These are phyloP conservation scores for Paralagenidium karlingii DNA, from an alignment of 352 stramenopile genomes.

Conservation along the genomic window DNA sequence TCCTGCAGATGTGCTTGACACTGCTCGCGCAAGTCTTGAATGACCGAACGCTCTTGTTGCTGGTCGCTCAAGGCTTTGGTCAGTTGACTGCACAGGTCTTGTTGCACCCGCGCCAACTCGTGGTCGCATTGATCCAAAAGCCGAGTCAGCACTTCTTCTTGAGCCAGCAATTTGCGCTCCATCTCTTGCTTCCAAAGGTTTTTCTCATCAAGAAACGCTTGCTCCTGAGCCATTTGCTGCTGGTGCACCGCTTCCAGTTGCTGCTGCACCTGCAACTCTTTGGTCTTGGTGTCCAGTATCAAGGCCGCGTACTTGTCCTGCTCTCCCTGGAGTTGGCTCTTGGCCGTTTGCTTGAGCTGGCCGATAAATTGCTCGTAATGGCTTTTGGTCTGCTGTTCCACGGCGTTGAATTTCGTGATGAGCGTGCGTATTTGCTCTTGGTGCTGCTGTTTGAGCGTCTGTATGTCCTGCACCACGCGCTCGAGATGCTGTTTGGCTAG, in stretches of 20 bases:
- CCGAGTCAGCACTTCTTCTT: slow-evolving; percentile 29
- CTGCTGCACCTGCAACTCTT: slow-evolving; percentile 7
- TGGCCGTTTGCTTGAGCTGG: slow-evolving; percentile 23
- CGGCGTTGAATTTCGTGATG: slow-evolving; percentile 29
- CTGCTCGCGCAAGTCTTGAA: too few relatives aligned
- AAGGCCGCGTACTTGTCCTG: slow-evolving; percentile 13
- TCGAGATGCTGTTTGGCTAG: slow-evolving; percentile 40
- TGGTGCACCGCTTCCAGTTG: slow-evolving; percentile 8
- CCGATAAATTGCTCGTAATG: slow-evolving; percentile 42
- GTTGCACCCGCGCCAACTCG: slow-evolving; percentile 12
- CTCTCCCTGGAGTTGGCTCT: slow-evolving; percentile 15
- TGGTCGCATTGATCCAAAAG: neutral
- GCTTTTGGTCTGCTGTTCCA: slow-evolving; percentile 38
- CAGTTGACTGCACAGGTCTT: too few relatives aligned
- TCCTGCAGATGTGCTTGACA: too few relatives aligned
- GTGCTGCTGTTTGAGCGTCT: slow-evolving; percentile 59
- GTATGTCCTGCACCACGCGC: slow-evolving; percentile 69
- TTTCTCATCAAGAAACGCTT: slow-evolving; percentile 6
- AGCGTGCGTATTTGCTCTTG: slow-evolving; percentile 30
- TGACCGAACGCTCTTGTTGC: too few relatives aligned
- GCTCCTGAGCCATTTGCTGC: slow-evolving; percentile 8
- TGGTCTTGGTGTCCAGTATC: slow-evolving; percentile 2
- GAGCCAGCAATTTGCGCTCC: slow-evolving; percentile 20
- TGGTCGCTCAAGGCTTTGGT: too few relatives aligned
- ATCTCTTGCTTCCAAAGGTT: slow-evolving; percentile 16